A percentile compares a stretch with the other conserved stretches of the same genome.
Conservation (phyloP, 345 rosid species). For the Eutrema japonicum region DNA sequence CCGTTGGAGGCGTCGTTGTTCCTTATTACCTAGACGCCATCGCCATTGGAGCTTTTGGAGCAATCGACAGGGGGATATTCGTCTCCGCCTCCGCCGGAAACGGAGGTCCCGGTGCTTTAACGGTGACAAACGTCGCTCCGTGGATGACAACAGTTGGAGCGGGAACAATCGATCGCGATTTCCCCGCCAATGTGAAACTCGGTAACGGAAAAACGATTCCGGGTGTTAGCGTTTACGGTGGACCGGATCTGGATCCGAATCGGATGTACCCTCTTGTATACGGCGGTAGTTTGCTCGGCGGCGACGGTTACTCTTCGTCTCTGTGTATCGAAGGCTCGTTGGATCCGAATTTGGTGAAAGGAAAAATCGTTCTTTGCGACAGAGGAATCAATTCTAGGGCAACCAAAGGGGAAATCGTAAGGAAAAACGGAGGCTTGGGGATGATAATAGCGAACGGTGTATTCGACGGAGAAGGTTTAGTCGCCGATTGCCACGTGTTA, state of each 20-base stretch:
- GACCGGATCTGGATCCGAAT: conserved; percentile 56
- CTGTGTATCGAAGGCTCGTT: conserved; percentile 83
- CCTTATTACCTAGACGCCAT: conserved; percentile 93
- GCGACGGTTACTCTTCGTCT: conserved; percentile 75
- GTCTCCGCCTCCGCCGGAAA: conserved; percentile 95
- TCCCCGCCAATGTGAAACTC: conserved; percentile 77
- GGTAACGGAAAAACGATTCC: conserved; percentile 66
- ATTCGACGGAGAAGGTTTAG: conserved; percentile 89
- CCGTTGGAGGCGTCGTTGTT: conserved; percentile 89
- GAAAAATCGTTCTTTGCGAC: conserved; percentile 81
- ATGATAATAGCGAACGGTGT: conserved; percentile 92
- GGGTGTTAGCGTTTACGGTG: conserved; percentile 76
- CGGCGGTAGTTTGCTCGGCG: conserved; percentile 64
- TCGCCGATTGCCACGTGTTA: conserved; percentile 87
- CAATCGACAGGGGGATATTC: conserved; percentile 67
- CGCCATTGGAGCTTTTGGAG: conserved; percentile 86
- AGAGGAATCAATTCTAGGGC: conserved; percentile 89
- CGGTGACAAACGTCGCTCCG: conserved; percentile 83
- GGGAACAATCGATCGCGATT: conserved; percentile 79
- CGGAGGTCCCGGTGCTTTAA: conserved; percentile 86
- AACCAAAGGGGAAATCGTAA: conserved; percentile 82
- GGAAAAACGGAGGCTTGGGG: conserved; percentile 80
- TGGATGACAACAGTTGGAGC: conserved; percentile 93
- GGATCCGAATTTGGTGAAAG: conserved; percentile 62
- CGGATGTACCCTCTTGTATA: conserved; percentile 74